Evolutionary conservation across 371 early-diverging fungal species (phyloP).

Genomic region (Paraphysoderma sedebokerense): DNA sequence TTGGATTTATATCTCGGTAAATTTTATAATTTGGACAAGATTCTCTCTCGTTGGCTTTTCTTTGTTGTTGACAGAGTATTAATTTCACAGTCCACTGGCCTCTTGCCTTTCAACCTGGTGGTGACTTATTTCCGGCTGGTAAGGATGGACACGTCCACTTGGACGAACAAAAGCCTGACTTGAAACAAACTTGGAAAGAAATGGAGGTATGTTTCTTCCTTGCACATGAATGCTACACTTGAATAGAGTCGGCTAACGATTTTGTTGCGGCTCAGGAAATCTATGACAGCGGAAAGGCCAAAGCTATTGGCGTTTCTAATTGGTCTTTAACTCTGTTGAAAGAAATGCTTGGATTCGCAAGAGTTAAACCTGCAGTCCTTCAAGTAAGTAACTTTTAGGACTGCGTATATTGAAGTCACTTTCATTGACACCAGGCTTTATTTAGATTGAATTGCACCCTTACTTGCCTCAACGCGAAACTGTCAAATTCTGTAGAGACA

Average conservation of each 20-base stretch:
- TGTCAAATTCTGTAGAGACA: slow-evolving; percentile 11
- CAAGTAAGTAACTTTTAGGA: neutral
- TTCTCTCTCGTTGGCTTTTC: neutral
- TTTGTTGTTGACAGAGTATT: too few relatives aligned
- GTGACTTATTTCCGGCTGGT: slow-evolving; percentile 5
- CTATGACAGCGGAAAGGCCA: slow-evolving; percentile 36
- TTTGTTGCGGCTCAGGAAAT: too few relatives aligned
- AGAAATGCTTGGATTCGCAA: slow-evolving; percentile 12
- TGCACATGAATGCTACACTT: too few relatives aligned
- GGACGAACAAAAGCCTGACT: slow-evolving; percentile 10
- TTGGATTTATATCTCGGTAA: slow-evolving; percentile 53
- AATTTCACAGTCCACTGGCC: slow-evolving; percentile 20
- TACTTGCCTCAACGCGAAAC: slow-evolving; percentile 20
- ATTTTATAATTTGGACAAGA: neutral
- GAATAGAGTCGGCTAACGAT: too few relatives aligned
- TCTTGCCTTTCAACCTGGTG: slow-evolving; percentile 12
- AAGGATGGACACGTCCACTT: slow-evolving; percentile 18
- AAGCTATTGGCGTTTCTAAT: slow-evolving; percentile 46
- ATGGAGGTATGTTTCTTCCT: slow-evolving; percentile 45
- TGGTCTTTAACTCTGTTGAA: too few relatives aligned
- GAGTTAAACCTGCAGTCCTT: slow-evolving; percentile 2
- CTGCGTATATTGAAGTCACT: slow-evolving; percentile 8
- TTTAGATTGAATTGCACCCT: slow-evolving; percentile 62
- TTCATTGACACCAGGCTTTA: slow-evolving; percentile 58
- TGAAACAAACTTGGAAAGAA: slow-evolving; percentile 48